Conservation (phyloP, 805 yeast species). For the Candida endomychidarum region DNA sequence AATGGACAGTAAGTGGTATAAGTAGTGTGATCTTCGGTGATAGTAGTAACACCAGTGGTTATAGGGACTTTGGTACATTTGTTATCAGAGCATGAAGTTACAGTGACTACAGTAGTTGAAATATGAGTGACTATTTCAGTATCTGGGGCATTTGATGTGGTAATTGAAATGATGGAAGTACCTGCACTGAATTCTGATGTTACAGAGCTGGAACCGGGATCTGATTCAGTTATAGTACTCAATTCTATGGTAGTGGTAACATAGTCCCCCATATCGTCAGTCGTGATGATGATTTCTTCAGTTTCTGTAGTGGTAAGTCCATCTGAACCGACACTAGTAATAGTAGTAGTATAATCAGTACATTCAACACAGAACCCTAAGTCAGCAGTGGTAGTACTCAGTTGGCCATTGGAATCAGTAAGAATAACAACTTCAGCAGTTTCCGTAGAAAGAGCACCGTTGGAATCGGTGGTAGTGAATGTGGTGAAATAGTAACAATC, state of each 20-base stretch:
- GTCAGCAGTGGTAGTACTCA: conserved; percentile 13
- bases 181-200: neutral
- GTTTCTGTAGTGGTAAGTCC: conserved; percentile 12
- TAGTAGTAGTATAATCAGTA: conserved; percentile 16
- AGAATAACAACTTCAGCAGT: conserved; percentile 18
- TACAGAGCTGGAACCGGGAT: no score
- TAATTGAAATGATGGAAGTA: no score
- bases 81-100: conserved; percentile 33
- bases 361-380: conserved; percentile 4
- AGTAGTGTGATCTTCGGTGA: conserved; percentile 13
- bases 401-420: conserved; percentile 17
- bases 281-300: conserved; percentile 16
- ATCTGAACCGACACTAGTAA: conserved; percentile 12
- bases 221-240: no score
- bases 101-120: conserved; percentile 25
- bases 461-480: conserved; percentile 10
- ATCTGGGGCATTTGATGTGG: no score
- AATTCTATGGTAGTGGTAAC: conserved; percentile 12
- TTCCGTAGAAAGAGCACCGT: conserved; percentile 9
- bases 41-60: conserved; percentile 31
- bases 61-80: conserved; percentile 25
- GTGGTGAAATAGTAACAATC: conserved; percentile 7
- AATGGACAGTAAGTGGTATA: neutral
- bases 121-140: neutral
- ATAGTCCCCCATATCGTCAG: conserved; percentile 13